Conservation (phyloP, 108 stramenopile species). For the Cyclotella choctawhatcheeana region DNA sequence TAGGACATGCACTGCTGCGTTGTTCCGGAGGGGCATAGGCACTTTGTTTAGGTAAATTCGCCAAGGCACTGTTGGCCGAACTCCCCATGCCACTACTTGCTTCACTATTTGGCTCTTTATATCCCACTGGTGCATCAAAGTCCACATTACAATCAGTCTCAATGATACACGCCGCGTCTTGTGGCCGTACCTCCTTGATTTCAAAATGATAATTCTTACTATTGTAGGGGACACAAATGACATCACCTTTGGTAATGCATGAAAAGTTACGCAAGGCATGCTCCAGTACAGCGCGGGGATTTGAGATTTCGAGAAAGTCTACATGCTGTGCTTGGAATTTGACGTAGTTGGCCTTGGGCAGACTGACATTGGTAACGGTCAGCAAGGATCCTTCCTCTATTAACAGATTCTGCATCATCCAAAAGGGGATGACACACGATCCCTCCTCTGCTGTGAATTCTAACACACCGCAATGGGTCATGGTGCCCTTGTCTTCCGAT, state of each 20-base stretch:
- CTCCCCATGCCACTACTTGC: slow-evolving; percentile 18
- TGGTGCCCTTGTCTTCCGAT: slow-evolving; percentile 57
- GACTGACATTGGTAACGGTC: slow-evolving; percentile 92
- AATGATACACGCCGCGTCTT: slow-evolving; percentile 94
- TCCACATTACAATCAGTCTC: slow-evolving; percentile 96
- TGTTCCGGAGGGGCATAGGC: slow-evolving; percentile 49
- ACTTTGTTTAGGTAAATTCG: slow-evolving; percentile 54
- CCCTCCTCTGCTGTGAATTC: slow-evolving; percentile 99
- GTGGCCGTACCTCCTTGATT: slow-evolving; percentile 92
- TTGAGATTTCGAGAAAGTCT: slow-evolving; percentile 99
- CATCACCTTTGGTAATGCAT: slow-evolving; percentile 98
- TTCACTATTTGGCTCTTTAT: slow-evolving; percentile 68
- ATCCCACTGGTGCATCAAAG: slow-evolving; percentile 95
- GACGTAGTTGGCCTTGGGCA: slow-evolving; percentile 96
- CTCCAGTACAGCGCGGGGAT: slow-evolving; percentile 98
- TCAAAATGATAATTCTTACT: slow-evolving; percentile 95
- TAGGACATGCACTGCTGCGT: slow-evolving; percentile 65
- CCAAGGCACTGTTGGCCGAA: slow-evolving; percentile 27
- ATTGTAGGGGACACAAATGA: slow-evolving; percentile 97
- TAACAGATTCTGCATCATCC: slow-evolving; percentile 99
- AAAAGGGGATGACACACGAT: slow-evolving; percentile 96
- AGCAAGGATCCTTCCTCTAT: slow-evolving; percentile 92
- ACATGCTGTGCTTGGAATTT: slow-evolving; percentile 98
- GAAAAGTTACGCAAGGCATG: slow-evolving; percentile 93
- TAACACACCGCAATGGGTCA: slow-evolving; percentile 96